phyloP scores from a whole-genome alignment of 352 stramenopile species.

The Blastocystis sp. region DNA sequence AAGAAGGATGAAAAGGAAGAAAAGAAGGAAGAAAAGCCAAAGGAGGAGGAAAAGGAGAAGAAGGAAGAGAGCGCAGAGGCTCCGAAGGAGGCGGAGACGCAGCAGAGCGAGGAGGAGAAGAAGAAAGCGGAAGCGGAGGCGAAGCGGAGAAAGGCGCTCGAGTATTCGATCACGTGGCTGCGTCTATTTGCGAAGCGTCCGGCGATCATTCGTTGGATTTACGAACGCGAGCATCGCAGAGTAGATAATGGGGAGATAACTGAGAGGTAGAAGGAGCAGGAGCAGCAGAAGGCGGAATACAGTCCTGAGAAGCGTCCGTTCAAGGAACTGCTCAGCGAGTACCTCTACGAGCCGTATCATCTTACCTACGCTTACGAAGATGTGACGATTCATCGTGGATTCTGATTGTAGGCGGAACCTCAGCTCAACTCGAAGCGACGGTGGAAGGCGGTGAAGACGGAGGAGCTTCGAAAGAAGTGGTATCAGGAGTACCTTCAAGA shows the following conservation, averaged over 20 bases:
- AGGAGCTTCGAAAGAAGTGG: background rate
- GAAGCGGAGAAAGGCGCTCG: background rate
- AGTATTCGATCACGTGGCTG: background rate
- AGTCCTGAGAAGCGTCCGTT: background rate
- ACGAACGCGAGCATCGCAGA: background rate
- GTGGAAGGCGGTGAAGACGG: background rate
- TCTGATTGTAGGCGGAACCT: no score
- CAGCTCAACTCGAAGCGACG: conserved; percentile 10
- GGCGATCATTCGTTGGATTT: background rate
- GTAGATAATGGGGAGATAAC: background rate
- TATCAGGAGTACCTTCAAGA: background rate
- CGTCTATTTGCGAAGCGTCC: background rate
- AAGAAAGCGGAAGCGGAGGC: background rate
- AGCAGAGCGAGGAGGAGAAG: no score
- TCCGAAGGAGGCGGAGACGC: background rate
- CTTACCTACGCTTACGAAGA: conserved; percentile 6
- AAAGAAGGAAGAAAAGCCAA: background rate
- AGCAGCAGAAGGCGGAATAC: background rate
- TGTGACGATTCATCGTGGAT: no score
- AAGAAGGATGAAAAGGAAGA: background rate
- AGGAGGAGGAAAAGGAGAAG: background rate
- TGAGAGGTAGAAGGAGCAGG: background rate
- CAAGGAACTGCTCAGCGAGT: background rate
- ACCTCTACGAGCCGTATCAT: conserved; percentile 15
- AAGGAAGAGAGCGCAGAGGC: background rate